Evolutionary conservation across 768 basidiomycete genomes (phyloP).

Genomic region (Suillus fuscotomentosus): DNA sequence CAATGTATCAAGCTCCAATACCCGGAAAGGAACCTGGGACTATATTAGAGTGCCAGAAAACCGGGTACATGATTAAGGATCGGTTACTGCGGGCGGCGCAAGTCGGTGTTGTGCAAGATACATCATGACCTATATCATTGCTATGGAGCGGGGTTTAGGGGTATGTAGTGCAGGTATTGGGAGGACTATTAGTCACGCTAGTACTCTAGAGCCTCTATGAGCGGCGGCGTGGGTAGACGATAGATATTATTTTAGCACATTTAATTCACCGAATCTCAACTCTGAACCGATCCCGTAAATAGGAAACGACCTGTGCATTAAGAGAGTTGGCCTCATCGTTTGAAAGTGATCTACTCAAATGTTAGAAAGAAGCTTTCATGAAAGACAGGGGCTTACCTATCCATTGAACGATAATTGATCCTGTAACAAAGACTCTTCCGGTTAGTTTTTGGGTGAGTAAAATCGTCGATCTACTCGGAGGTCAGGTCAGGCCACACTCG

Average conservation of each 20-base stretch:
- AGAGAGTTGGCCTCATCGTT: conserved; percentile 88
- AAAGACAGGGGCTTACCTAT: conserved; percentile 52
- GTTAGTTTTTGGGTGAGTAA: conserved; percentile 84
- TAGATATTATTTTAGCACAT: conserved; percentile 36
- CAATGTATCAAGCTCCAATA: conserved; percentile 89
- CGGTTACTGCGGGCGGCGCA: conserved; percentile 92
- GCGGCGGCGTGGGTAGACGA: conserved; percentile 21
- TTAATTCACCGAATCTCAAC: conserved; percentile 84
- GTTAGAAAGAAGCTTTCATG: conserved; percentile 5
- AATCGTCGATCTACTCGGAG: conserved; percentile 78
- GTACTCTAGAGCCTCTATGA: conserved; percentile 29
- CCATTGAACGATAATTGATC: conserved; percentile 96
- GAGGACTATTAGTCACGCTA: conserved; percentile 16
- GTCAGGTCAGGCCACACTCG: conserved; percentile 6
- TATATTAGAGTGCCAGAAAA: conserved; percentile 87
- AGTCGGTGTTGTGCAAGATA: conserved; percentile 90
- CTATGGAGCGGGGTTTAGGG: not conserved
- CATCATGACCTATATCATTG: conserved; percentile 27
- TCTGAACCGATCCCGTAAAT: conserved; percentile 61
- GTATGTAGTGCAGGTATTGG: conserved; percentile 7
- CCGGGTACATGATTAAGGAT: conserved; percentile 93
- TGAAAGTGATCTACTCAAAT: conserved; percentile 63
- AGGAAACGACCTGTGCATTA: conserved; percentile 59
- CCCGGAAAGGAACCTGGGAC: conserved; percentile 89
- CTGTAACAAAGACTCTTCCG: conserved; percentile 83